phyloP scores from a whole-genome alignment of 2,329 filamentous ascomycete genomes.

The Colletotrichum limetticola region DNA sequence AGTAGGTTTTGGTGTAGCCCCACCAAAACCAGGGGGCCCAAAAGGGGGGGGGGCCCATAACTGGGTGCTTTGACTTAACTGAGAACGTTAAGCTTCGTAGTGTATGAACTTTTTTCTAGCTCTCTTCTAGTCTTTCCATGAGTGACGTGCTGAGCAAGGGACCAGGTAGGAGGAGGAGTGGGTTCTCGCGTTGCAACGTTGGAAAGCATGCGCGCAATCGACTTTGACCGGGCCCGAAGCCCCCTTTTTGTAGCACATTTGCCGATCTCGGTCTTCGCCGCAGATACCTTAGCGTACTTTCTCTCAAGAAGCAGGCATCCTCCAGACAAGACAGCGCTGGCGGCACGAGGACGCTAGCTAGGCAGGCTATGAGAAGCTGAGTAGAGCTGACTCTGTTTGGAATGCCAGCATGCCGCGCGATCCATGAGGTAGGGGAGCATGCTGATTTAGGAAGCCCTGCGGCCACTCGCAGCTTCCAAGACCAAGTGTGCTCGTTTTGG shows the following conservation, averaged over 20 bases:
- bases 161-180: not conserved
- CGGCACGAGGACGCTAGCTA: not conserved
- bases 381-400: not conserved
- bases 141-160: not conserved
- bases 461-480: not conserved
- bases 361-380: not conserved
- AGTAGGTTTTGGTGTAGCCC: too few species aligned
- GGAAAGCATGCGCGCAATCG: not conserved
- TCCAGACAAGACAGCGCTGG: not conserved
- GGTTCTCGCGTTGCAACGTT: not conserved
- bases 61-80: too few species aligned
- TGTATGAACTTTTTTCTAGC: not conserved
- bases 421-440: too few species aligned
- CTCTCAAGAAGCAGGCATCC: not conserved
- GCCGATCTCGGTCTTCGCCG: not conserved
- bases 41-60: too few species aligned
- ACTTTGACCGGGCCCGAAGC: not conserved
- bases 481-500: too few species aligned
- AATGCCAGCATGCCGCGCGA: not conserved
- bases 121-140: not conserved
- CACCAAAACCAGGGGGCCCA: too few species aligned
- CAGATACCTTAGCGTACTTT: not conserved
- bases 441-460: not conserved
- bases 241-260: not conserved
- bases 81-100: not conserved